Percentiles rank a stretch among this genome's conserved stretches.
Evolutionary conservation across 2,329 filamentous ascomycete species (phyloP).

Genomic region (Penicillium sp.): DNA sequence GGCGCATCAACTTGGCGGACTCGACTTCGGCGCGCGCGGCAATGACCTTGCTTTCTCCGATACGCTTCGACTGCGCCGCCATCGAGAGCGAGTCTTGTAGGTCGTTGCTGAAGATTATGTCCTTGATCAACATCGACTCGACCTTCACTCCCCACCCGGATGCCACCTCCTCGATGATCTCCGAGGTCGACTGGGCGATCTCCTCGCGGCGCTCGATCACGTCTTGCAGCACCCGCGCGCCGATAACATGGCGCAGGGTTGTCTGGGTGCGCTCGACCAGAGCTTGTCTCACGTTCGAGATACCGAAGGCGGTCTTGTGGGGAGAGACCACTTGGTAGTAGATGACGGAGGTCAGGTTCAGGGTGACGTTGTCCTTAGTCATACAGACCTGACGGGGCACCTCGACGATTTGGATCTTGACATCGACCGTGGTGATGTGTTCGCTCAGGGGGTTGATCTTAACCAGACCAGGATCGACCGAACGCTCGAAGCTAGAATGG

Average conservation of each 20-base stretch:
- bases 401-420: conserved; percentile 97
- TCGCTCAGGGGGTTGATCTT: conserved; percentile 96
- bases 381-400: conserved; percentile 95
- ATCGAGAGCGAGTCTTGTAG: conserved; percentile 93
- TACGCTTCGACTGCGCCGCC: conserved; percentile 96
- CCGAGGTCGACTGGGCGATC: conserved; percentile 84
- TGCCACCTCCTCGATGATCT: conserved; percentile 95
- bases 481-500: conserved; percentile 63
- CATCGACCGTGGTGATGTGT: conserved; percentile 80
- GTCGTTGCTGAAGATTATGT: conserved; percentile 93
- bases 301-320: conserved; percentile 94
- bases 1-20: conserved; percentile 74
- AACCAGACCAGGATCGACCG: conserved; percentile 91
- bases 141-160: conserved; percentile 90
- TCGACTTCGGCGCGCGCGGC: conserved; percentile 94
- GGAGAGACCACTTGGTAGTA: conserved; percentile 96
- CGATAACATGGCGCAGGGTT: conserved; percentile 90
- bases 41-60: conserved; percentile 97
- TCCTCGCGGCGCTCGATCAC: conserved; percentile 98
- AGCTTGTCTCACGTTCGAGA: conserved; percentile 88
- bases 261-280: conserved; percentile 96
- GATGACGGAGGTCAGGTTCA: conserved; percentile 90
- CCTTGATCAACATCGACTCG: conserved; percentile 98
- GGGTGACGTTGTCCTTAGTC: conserved; percentile 97
- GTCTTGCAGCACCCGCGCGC: conserved; percentile 88